Base-by-base conservation (phyloP, 2,329 filamentous ascomycete species). In the Aspergillus puulaauensis region DNA sequence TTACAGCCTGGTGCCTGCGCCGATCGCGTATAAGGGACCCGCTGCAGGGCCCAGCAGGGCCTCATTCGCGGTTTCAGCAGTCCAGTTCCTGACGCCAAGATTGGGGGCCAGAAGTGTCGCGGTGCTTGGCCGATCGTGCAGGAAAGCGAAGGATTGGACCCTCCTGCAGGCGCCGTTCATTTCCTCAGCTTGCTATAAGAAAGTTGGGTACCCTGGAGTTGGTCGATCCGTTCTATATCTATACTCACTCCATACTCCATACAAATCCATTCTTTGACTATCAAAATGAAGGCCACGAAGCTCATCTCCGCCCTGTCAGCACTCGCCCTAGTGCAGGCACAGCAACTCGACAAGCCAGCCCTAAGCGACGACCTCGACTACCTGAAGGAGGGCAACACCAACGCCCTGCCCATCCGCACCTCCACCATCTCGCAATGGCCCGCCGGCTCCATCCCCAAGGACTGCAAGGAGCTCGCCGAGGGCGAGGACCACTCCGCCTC, bases 291-390 rank as follows among this genome's bases (percentile, higher is more conserved):
- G 33, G 24, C 21, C 17, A 35, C 15, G 39, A 52, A 31, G 14
- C 24, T 33, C 15, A 3, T 48, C 40, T 27, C 33, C 39, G 27
- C 41, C 1, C 21, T 35, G 19, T 46, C 33, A 2, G 39, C 46
- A 3, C 46, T 56, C 6, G 17, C 41, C 21, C 17, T 45, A 6
- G 40, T 41, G 11, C 31, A 24, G 11, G 52, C 52, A 2, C 31
- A 43, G 37, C 1, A 37, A 5, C 43, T 57, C 15, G 44, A 48
- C 55, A 57, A 57, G 24, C 56, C 56, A 14, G 56, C 56, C 27
- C 50, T 58, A 12, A 58, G 45, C 3, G 27, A 37, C 31, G 31
- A 58, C 45, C 39, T 58, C 23, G 56, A 58, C 45, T 58, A 58
- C 51, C 50, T 58, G 27, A 35, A 41, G 7, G 44, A 48, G 19